Base-by-base conservation (phyloP, 192 early-diverging fungal genomes). In the Spizellomyces punctatus region DNA sequence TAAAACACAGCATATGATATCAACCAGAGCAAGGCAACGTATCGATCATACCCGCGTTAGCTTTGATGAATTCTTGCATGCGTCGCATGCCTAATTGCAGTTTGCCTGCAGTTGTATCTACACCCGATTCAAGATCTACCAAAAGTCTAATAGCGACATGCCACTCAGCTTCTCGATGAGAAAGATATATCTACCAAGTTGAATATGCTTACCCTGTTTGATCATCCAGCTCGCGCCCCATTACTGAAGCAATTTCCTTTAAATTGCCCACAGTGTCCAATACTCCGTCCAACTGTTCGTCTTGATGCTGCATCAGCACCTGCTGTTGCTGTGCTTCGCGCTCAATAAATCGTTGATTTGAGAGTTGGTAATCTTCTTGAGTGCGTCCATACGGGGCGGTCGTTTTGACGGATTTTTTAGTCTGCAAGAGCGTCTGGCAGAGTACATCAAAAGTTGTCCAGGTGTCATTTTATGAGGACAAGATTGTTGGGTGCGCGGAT, bases 161-260 rank as follows among this genome's bases (percentile, higher is more conserved):
- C 54, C 54, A n/a, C n/a, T 56, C 54, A 56, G 7, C 19, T 56
- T 22, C 54, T 56, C 27, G 27, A 36, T 36, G 27, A 3, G 27
- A 36, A 36, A 36, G 54, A n/a, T 54, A 56, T 6, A n/a, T 22
- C 22, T n/a, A n/a, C n/a, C 5, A 56, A 7, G 54, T 22, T 19
- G 7, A n/a, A 16, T 16, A 10, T 2, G 44, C 70, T 55, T 69
- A 86, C 81, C 69, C 61, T 42, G 83, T 78, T 64, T 87, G 86
- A 66, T 87, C 86, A 41, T 87, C 86, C 47, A 87, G 56, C 75
- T 87, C 86, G 19, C 75, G 55, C 46, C 82, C 82, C 82, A 87
- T 87, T 19, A 83, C 82, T 14, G 61, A 27, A 6, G 82, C 86
- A 56, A 87, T 76, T 63, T 87, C 82, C 43, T 75, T 75, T 62